phyloP scores from a whole-genome alignment of 139 green algal species.

The Picochlorum sp. region DNA sequence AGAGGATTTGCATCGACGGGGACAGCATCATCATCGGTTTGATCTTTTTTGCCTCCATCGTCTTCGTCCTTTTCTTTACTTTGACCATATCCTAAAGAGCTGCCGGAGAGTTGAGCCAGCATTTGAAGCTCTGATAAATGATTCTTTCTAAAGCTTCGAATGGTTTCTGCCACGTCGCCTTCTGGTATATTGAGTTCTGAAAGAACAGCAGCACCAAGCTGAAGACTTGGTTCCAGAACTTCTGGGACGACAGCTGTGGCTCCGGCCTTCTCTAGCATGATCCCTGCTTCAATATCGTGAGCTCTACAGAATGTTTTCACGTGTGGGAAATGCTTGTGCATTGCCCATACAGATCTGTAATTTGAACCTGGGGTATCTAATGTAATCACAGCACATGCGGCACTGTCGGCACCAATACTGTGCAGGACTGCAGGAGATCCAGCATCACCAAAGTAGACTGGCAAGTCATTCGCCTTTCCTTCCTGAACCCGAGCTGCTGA shows the following conservation, averaged over 20 bases:
- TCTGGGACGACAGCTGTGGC: conserved; percentile 94
- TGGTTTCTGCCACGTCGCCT: conserved; percentile 65
- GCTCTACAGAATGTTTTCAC: conserved; percentile 94
- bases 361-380: conserved; percentile 75
- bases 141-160: conserved; percentile 53
- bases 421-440: conserved; percentile 70
- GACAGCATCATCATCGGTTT: neutral
- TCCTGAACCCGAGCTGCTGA: conserved; percentile 52
- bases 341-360: conserved; percentile 88
- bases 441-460: conserved; percentile 97
- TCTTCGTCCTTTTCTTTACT: conserved; percentile 5
- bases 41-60: conserved; percentile 6
- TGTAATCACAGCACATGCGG: conserved; percentile 85
- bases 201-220: conserved; percentile 88
- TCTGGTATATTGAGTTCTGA: conserved; percentile 64
- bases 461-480: conserved; percentile 76
- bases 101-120: conserved; percentile 23
- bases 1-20: neutral
- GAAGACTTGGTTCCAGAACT: conserved; percentile 90
- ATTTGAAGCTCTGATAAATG: conserved; percentile 53
- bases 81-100: conserved; percentile 49
- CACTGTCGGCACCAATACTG: conserved; percentile 65
- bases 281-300: conserved; percentile 74
- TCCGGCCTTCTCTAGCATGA: conserved; percentile 94
- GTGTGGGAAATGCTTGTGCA: conserved; percentile 82